A percentile compares a stretch with the other conserved stretches of the same genome.
These are phyloP conservation scores for Backusella liffmaniae DNA, from an alignment of 192 early-diverging fungal genomes.

Conservation along the genomic window DNA sequence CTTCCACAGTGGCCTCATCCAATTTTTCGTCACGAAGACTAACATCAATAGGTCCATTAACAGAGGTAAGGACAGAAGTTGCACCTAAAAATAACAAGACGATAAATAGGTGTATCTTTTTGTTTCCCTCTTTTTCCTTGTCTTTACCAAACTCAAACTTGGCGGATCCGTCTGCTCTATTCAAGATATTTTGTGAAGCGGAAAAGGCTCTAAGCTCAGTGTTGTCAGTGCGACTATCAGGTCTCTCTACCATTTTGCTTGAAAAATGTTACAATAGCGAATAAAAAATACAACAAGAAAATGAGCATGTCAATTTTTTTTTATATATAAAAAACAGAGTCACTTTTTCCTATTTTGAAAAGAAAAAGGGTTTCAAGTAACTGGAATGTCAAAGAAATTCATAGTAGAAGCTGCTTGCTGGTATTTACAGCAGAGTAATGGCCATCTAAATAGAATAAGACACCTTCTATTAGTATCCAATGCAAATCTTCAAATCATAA, in stretches of 20 bases:
- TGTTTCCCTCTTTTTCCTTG: background rate
- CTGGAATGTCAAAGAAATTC: too few relatives aligned
- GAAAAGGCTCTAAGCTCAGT: conserved; percentile 72
- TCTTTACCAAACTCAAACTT: conserved; percentile 70
- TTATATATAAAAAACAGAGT: background rate
- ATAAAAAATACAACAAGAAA: background rate
- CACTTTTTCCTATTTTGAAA: background rate
- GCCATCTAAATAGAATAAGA: too few relatives aligned
- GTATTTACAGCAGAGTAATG: too few relatives aligned
- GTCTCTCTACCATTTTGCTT: conserved; percentile 38
- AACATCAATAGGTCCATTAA: conserved; percentile 89
- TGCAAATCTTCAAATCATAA: too few relatives aligned
- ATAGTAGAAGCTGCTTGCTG: too few relatives aligned
- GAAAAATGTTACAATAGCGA: background rate
- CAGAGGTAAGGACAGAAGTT: conserved; percentile 72
- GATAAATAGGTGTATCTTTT: background rate
- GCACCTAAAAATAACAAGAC: conserved; percentile 43
- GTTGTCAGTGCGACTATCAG: conserved; percentile 49
- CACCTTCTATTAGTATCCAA: too few relatives aligned
- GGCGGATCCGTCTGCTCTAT: conserved; percentile 83
- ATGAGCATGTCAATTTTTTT: conserved; percentile 1
- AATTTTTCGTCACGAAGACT: conserved; percentile 84
- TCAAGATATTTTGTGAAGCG: conserved; percentile 65
- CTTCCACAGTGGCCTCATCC: conserved; percentile 83
- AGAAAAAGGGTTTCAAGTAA: background rate